Conservation (phyloP, 176 grass and related monocot species). For the Melocanna baccifera region DNA sequence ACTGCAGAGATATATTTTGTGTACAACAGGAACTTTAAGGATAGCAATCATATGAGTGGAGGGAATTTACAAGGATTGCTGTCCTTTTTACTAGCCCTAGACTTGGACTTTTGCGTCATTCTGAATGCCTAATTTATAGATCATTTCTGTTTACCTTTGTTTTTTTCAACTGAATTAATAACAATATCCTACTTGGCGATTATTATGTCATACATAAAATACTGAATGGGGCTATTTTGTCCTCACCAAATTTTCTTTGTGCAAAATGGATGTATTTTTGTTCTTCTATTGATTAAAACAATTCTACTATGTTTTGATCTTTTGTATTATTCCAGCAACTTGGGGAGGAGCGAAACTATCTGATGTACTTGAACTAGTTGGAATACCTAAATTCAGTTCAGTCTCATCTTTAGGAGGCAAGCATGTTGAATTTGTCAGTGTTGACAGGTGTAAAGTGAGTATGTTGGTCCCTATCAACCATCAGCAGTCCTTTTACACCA, state of each 20-base stretch:
- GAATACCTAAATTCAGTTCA: slow-evolving; percentile 60
- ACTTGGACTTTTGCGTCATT: neutral
- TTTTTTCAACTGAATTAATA: neutral
- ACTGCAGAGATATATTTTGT: neutral
- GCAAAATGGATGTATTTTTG: neutral
- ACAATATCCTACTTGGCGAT: neutral
- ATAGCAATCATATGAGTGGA: neutral
- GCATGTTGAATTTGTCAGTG: slow-evolving; percentile 80
- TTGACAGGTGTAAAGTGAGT: slow-evolving; percentile 90
- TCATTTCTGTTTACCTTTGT: neutral
- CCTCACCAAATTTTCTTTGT: neutral
- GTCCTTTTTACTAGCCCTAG: neutral
- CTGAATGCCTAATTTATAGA: slow-evolving; percentile 15
- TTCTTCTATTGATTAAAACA: slow-evolving; percentile 1
- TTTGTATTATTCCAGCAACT: slow-evolving; percentile 52
- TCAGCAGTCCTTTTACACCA: neutral
- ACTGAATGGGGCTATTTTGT: neutral
- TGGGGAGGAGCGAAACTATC: slow-evolving; percentile 90
- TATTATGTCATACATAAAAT: slow-evolving; percentile 16
- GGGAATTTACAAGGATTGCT: neutral
- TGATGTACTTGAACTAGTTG: slow-evolving; percentile 75
- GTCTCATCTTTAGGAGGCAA: slow-evolving; percentile 79
- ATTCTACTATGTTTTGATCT: slow-evolving; percentile 8
- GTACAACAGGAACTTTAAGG: neutral
- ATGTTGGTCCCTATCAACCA: slow-evolving; percentile 11